Evolutionary conservation across 1,284 basidiomycete genomes (phyloP).

Genomic region (Gomphus bonarii): DNA sequence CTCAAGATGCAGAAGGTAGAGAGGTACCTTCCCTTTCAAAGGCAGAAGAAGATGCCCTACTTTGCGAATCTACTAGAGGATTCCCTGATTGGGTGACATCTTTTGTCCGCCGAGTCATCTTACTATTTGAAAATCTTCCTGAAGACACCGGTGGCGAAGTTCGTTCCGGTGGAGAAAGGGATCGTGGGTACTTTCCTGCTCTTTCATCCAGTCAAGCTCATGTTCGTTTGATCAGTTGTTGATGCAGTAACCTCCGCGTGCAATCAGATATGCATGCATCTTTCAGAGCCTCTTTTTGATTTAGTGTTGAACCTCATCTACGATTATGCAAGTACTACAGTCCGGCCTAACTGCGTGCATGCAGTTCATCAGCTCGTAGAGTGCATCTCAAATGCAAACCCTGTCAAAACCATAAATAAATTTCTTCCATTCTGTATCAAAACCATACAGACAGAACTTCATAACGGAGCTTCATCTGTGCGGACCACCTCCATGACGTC

Average conservation of each 20-base stretch:
- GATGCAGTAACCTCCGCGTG: conserved; percentile 60
- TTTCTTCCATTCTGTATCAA: conserved; percentile 68
- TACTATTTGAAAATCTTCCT: conserved; percentile 80
- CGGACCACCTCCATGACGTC: conserved; percentile 71
- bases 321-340: conserved; percentile 68
- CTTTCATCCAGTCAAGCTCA: background rate
- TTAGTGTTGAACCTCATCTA: conserved; percentile 75
- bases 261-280: conserved; percentile 71
- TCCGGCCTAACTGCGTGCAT: conserved; percentile 77
- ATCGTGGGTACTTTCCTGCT: conserved; percentile 33
- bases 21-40: conserved; percentile 32
- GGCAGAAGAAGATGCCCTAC: conserved; percentile 49
- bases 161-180: conserved; percentile 44
- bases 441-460: conserved; percentile 71
- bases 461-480: conserved; percentile 78
- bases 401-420: conserved; percentile 64
- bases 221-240: conserved; percentile 29
- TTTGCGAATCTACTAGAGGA: conserved; percentile 51
- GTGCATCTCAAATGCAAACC: conserved; percentile 76
- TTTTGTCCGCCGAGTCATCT: conserved; percentile 75
- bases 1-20: conserved; percentile 23
- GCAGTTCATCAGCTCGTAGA: conserved; percentile 82
- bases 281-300: conserved; percentile 77
- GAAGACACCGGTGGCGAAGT: conserved; percentile 60
- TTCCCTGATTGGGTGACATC: conserved; percentile 77